Conservation (phyloP, 176 grass and related monocot species). For the Avena eriantha region DNA sequence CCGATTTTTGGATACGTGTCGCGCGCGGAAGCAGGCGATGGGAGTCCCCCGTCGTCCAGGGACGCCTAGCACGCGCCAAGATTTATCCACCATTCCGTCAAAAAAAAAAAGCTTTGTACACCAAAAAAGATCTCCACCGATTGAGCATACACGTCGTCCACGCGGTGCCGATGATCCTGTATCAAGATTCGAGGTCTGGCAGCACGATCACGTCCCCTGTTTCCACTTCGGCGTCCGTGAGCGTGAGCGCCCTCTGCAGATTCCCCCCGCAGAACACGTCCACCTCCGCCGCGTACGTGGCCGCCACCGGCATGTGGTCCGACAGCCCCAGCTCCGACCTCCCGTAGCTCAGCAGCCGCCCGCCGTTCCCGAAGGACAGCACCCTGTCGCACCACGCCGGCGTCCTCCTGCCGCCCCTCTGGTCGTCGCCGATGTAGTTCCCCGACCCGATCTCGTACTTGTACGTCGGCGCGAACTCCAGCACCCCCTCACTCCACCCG, state of each 20-base stretch:
- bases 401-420: slow-evolving; percentile 64
- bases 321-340: slow-evolving; percentile 69
- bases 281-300: slow-evolving; percentile 76
- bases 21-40: too few species aligned
- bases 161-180: not conserved
- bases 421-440: slow-evolving; percentile 77
- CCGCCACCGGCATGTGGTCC: slow-evolving; percentile 84
- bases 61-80: too few species aligned
- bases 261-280: slow-evolving; percentile 81
- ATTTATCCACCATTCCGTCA: too few species aligned
- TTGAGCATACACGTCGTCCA: too few species aligned
- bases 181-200: slow-evolving; percentile 69
- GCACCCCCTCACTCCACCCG: slow-evolving; percentile 76
- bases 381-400: slow-evolving; percentile 93
- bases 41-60: too few species aligned
- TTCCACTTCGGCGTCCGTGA: slow-evolving; percentile 89
- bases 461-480: slow-evolving; percentile 90
- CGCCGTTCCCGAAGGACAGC: slow-evolving; percentile 68
- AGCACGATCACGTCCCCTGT: slow-evolving; percentile 58
- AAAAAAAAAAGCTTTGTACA: too few species aligned
- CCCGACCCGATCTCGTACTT: slow-evolving; percentile 71
- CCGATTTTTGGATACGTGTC: too few species aligned
- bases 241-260: slow-evolving; percentile 83
- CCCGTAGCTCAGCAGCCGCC: slow-evolving; percentile 58
- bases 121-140: too few species aligned